Evolutionary conservation across 2,329 filamentous ascomycete genomes (phyloP).

Genomic region (Thelonectria olida): DNA sequence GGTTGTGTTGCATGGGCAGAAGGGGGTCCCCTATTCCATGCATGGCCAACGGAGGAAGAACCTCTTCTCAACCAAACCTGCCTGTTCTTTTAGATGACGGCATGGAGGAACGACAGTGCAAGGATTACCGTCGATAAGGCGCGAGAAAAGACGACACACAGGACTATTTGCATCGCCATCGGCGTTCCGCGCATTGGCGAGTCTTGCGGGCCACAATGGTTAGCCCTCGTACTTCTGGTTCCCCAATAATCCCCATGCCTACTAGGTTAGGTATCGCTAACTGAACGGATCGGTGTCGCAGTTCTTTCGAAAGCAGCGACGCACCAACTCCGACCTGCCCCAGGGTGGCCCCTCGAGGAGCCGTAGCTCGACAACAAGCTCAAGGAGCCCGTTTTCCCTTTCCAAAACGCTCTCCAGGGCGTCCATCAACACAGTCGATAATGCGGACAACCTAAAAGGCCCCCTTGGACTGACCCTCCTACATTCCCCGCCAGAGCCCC

Average conservation of each 20-base stretch:
- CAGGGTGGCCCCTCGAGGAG: slow-evolving; percentile 1
- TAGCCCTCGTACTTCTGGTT: neutral
- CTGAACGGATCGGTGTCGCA: neutral
- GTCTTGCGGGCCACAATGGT: slow-evolving; percentile 19
- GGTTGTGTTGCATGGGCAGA: neutral
- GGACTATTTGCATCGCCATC: neutral
- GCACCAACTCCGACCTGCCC: slow-evolving; percentile 13
- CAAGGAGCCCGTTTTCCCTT: slow-evolving; percentile 21
- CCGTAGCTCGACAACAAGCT: slow-evolving; percentile 7
- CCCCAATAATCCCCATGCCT: neutral
- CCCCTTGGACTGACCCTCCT: slow-evolving; percentile 34
- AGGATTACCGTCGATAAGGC: neutral
- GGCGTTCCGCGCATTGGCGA: neutral
- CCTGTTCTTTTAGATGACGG: neutral
- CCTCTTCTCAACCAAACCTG: slow-evolving; percentile 3
- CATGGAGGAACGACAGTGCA: neutral
- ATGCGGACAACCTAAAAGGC: slow-evolving; percentile 8
- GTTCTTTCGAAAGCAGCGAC: slow-evolving; percentile 30
- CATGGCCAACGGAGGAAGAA: neutral
- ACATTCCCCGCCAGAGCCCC: slow-evolving; percentile 29
- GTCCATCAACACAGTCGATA: slow-evolving; percentile 1
- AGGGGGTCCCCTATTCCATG: neutral
- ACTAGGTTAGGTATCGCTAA: slow-evolving; percentile 4
- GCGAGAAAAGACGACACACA: neutral
- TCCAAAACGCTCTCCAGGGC: slow-evolving; percentile 9